Conservation (phyloP, 805 yeast genomes). For the Tetrapisispora iriomotensis region DNA sequence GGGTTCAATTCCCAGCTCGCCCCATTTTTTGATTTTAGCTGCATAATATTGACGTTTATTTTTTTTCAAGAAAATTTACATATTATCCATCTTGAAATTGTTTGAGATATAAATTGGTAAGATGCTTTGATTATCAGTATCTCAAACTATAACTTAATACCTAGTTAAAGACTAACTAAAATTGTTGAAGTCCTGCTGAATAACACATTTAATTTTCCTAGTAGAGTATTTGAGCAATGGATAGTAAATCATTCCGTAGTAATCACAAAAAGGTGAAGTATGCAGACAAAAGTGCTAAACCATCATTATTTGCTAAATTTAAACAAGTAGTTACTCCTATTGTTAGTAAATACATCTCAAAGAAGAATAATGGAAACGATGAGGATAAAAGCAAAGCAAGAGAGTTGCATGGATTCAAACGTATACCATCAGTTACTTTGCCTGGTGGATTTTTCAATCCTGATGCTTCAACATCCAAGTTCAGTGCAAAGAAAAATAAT, state of each 20-base stretch:
- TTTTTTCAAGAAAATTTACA: no score
- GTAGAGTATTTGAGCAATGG: background rate
- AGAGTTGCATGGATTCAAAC: background rate
- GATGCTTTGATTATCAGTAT: background rate
- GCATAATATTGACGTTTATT: no score
- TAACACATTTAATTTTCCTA: background rate
- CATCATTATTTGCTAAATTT: constrained; percentile 1
- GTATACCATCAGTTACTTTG: constrained; percentile 5
- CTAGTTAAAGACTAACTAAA: no score
- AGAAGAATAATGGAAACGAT: background rate
- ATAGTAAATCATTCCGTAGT: constrained; percentile 2
- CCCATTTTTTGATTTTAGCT: constrained; percentile 19
- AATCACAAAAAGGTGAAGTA: background rate
- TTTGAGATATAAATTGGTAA: background rate
- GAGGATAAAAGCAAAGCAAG: background rate
- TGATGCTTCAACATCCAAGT: constrained; percentile 3
- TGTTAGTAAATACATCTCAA: background rate
- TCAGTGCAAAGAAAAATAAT: constrained; percentile 2
- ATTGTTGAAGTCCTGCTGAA: no score
- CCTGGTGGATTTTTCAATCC: constrained; percentile 25
- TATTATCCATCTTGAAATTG: background rate
- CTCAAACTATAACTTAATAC: no score
- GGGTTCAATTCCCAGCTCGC: constrained; percentile 51
- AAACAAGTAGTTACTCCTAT: background rate
- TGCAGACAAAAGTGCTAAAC: background rate